Evolutionary conservation across 2,329 filamentous ascomycete species (phyloP), one percentile per base, ranked within the genome.

Genomic region (Microdochium nivale): DNA sequence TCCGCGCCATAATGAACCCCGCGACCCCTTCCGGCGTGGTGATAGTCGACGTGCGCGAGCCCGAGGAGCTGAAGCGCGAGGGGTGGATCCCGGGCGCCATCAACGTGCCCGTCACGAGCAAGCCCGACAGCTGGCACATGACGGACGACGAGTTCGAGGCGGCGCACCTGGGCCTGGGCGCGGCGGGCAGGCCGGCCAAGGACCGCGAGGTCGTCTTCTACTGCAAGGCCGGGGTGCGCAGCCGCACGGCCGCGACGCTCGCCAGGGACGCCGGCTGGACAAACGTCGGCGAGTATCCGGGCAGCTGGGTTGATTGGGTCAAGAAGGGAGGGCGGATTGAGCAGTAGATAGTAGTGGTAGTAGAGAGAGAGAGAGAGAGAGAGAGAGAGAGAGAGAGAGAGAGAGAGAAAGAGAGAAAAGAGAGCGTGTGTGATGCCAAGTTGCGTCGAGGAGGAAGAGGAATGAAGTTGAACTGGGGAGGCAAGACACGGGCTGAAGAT

Each of bases 201-300:
- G 75, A 80, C 46, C 66, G 68, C 30, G 74, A 80, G 57, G 67
- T 96, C 14, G 77, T 97, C 3, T 94, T 97, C 62, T 97, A 96
- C 69, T 99, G 94, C 72, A 95, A 90, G 72, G 85, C 91, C 0
- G 94, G 94, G 2, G 88, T 97, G 56, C 77, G 94, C 64, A 90
- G 88, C 59, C 75, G 77, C 47, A 81, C 87, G 1, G 91, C 91
- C 7, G 90, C 90, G 7, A 77, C 79, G 57, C 68, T 96, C 66
- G 94, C 94, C 27, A 74, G 76, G 60, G 79, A 87, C 64, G 86
- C 84, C 2, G 92, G 92, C 10, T 97, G 88, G 77, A 69, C 71
- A 48, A 79, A 77, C 8, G 81, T 88, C 0, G 81, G 81, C 21
- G 87, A 90, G 70, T 92, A 89, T 63, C 73, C 77, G 2, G 88